Conservation (phyloP, 2,329 filamentous ascomycete species). For the Pestalotiopsis sp. region DNA sequence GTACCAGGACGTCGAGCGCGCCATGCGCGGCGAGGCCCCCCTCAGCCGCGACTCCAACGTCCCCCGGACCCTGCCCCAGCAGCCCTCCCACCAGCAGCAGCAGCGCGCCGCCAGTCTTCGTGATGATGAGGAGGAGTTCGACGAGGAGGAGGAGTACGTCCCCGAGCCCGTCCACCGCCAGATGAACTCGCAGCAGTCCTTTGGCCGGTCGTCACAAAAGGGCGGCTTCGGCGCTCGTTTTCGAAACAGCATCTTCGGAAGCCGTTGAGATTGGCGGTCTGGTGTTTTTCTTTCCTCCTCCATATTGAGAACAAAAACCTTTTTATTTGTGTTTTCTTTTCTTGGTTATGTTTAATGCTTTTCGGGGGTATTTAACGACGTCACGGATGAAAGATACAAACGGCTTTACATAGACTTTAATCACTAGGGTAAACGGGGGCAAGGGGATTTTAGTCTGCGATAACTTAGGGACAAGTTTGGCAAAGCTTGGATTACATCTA, state of each 20-base stretch:
- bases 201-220: constrained; percentile 30
- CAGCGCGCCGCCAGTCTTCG: constrained; percentile 22
- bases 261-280: constrained; percentile 8
- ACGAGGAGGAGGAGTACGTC: constrained; percentile 18
- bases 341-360: background rate
- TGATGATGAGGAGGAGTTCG: constrained; percentile 23
- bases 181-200: constrained; percentile 33
- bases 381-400: background rate
- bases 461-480: background rate
- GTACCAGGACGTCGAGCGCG: constrained; percentile 42
- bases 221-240: constrained; percentile 27
- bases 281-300: background rate
- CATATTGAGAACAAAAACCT: background rate
- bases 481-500: background rate
- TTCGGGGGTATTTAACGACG: background rate
- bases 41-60: background rate
- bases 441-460: background rate
- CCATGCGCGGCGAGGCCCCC: constrained; percentile 39
- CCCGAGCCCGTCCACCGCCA: constrained; percentile 25
- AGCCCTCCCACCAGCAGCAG: constrained; percentile 9
- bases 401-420: background rate
- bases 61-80: background rate
- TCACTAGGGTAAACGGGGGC: background rate
- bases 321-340: background rate
- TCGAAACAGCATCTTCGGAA: constrained; percentile 31